Conservation (phyloP, 2,329 filamentous ascomycete genomes). For the Teratosphaeria zuluensis region DNA sequence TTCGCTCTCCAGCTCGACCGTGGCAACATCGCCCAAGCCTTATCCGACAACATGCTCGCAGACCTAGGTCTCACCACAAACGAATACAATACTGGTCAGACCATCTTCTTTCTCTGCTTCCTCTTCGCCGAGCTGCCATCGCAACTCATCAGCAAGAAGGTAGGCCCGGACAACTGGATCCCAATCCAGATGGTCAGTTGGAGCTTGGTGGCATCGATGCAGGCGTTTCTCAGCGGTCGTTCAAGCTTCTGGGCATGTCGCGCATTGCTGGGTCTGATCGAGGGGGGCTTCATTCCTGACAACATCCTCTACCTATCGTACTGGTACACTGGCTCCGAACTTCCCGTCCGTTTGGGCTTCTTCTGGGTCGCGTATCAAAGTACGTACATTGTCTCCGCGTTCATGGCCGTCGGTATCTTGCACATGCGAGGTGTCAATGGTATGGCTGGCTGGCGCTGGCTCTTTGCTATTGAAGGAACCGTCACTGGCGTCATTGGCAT, state of each 20-base stretch:
- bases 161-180: constrained; percentile 37
- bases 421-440: constrained; percentile 37
- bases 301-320: constrained; percentile 60
- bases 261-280: constrained; percentile 32
- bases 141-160: constrained; percentile 37
- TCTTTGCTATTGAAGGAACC: constrained; percentile 43
- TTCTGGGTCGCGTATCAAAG: constrained; percentile 58
- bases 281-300: constrained; percentile 50
- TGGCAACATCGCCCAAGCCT: constrained; percentile 35
- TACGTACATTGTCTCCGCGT: constrained; percentile 38
- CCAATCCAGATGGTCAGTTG: constrained; percentile 31
- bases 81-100: constrained; percentile 39
- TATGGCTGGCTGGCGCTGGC: constrained; percentile 47
- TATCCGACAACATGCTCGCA: constrained; percentile 32
- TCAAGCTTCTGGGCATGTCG: constrained; percentile 30
- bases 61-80: constrained; percentile 42
- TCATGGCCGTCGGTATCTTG: constrained; percentile 44
- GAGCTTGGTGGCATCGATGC: constrained; percentile 33
- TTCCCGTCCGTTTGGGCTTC: constrained; percentile 56
- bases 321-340: constrained; percentile 63
- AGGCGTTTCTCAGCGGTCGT: constrained; percentile 24
- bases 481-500: constrained; percentile 46
- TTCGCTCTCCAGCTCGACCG: constrained; percentile 45
- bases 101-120: constrained; percentile 71
- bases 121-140: constrained; percentile 41